These are phyloP conservation scores for Spergularia azorica DNA, from an alignment of 179 eudicot species.

Conservation along the genomic window DNA sequence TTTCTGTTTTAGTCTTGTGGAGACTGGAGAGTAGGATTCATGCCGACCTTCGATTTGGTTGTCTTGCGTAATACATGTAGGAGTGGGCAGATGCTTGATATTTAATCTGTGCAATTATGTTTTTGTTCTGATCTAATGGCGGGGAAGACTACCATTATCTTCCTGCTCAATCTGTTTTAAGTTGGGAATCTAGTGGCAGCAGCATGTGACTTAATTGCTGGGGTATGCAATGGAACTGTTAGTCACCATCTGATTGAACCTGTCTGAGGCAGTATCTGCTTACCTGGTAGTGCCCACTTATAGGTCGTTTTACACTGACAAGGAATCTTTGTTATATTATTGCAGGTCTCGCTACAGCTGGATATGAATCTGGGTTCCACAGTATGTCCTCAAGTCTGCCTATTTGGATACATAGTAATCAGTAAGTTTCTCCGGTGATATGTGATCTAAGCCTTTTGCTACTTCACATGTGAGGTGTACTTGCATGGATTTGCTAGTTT, in stretches of 20 bases:
- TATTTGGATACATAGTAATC: background rate
- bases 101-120: background rate
- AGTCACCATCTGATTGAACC: background rate
- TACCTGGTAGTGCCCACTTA: slow-evolving; percentile 19
- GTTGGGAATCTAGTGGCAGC: background rate
- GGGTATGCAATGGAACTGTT: background rate
- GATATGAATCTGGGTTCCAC: slow-evolving; percentile 25
- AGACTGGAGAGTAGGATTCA: background rate
- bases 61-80: background rate
- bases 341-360: slow-evolving; percentile 14
- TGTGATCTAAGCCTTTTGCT: background rate
- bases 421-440: background rate
- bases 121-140: background rate
- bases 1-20: background rate
- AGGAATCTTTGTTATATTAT: slow-evolving; percentile 25
- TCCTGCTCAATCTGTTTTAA: background rate
- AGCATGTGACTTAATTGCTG: background rate
- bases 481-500: background rate
- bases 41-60: background rate
- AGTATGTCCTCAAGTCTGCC: slow-evolving; percentile 2
- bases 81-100: background rate
- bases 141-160: background rate
- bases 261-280: background rate
- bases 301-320: slow-evolving; percentile 30
- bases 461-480: slow-evolving; percentile 14